Percentiles rank a stretch among this genome's conserved stretches.
These are phyloP conservation scores for Kwoniella botswanensis DNA, from an alignment of 768 basidiomycete genomes.

Conservation along the genomic window DNA sequence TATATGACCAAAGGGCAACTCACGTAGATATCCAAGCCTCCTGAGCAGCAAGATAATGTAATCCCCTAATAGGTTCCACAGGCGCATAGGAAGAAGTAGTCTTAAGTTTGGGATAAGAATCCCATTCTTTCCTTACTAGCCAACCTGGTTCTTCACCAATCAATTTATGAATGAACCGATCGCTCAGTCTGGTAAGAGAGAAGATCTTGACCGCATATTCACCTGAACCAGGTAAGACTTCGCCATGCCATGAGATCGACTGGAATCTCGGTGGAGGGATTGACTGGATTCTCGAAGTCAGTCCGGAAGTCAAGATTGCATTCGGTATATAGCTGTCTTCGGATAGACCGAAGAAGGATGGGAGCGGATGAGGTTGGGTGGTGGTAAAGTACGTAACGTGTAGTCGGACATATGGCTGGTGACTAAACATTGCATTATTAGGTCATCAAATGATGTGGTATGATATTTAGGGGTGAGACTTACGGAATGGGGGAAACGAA, in stretches of 20 bases:
- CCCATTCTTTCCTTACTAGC: slow-evolving; percentile 75
- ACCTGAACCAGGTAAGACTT: slow-evolving; percentile 60
- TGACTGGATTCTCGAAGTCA: slow-evolving; percentile 58
- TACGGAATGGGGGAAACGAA: slow-evolving; percentile 60
- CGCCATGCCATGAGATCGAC: slow-evolving; percentile 79
- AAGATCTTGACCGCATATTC: slow-evolving; percentile 89
- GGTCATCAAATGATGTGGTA: background rate
- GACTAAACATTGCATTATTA: slow-evolving; percentile 18
- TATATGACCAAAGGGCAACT: slow-evolving; percentile 5
- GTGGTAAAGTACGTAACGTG: slow-evolving; percentile 92
- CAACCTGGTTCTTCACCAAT: slow-evolving; percentile 74
- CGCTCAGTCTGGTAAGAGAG: slow-evolving; percentile 68
- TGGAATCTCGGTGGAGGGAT: slow-evolving; percentile 78
- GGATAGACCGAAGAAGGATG: slow-evolving; percentile 71
- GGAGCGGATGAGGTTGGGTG: slow-evolving; percentile 66
- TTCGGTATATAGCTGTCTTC: slow-evolving; percentile 61
- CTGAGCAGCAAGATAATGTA: slow-evolving; percentile 91
- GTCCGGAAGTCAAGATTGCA: slow-evolving; percentile 71
- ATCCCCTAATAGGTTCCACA: slow-evolving; percentile 73
- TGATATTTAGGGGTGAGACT: background rate
- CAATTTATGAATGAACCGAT: slow-evolving; percentile 71
- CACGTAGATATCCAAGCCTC: slow-evolving; percentile 71
- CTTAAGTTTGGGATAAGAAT: slow-evolving; percentile 61
- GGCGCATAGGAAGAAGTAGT: slow-evolving; percentile 75
- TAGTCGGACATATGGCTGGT: slow-evolving; percentile 78